Base-by-base conservation (phyloP, 2,329 filamentous ascomycete species). In the Aspergillus viridinutans region DNA sequence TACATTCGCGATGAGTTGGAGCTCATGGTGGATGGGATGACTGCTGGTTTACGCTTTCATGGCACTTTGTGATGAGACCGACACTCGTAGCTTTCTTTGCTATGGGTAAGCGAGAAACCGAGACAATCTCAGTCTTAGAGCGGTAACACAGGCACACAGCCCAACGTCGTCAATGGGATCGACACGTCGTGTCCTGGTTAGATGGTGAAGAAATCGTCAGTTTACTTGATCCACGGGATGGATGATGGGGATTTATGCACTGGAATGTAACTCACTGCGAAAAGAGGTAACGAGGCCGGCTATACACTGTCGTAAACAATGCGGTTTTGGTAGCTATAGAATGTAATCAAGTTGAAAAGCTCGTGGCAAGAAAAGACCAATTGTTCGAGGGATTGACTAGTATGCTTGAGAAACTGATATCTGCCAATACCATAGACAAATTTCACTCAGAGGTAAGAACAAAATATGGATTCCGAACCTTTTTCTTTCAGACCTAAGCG, bases 1-100 rank as follows among this genome's bases (percentile, higher is more conserved):
- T 67, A 67, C 62, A 71, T 69, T 54, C 55, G 58, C 43, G 60
- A 59, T 48, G 61, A 57, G 48, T 60, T 58, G 50, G 60, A 56
- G 55, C 60, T 66, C 64, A 66, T 66, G 21, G 21, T 58, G n/a
- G 25, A 17, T 49, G 21, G 7, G 25, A 25, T 32, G 26, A 12
- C 21, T 29, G 40, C 38, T 21, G 21, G 23, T 21, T 49, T 26
- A 38, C 10, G 25, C 29, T 20, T 38, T 50, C 45, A 51, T 55
- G 28, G 14, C 48, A n/a, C 32, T 35, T 54, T 45, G 25, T 28
- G n/a, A 29, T 38, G 10, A 20, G 14, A n/a, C 32, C 32, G 32
- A 17, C 14, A 35, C 32, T 38, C 14, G 32, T 38, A 17, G 32
- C 32, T 38, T 17, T 38, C 14, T 38, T 38, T 38, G 32, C 32